Percentiles rank a stretch among this genome's conserved stretches.
phyloP scores from a whole-genome alignment of 2,329 filamentous ascomycete genomes.

The Aspergillus hiratsukae region DNA sequence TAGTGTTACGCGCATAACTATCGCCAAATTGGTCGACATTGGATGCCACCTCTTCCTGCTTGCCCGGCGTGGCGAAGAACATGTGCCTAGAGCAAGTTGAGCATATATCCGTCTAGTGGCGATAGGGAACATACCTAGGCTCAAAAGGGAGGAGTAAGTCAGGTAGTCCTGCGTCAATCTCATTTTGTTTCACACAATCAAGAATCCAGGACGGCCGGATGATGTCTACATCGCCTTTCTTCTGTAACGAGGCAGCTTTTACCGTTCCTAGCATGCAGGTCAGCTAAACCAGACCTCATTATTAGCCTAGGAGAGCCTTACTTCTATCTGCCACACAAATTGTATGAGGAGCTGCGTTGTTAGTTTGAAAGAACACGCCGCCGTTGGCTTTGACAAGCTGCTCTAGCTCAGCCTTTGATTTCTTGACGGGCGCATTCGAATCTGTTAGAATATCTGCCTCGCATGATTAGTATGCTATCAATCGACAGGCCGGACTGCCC shows the following conservation, averaged over 20 bases:
- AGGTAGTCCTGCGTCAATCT: conserved; percentile 49
- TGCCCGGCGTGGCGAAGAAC: conserved; percentile 60
- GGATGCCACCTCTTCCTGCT: conserved; percentile 50
- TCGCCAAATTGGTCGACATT: conserved; percentile 77
- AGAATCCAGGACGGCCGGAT: conserved; percentile 77
- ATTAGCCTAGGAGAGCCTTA: conserved; percentile 17
- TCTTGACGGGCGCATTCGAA: conserved; percentile 63
- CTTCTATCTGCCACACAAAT: conserved; percentile 76
- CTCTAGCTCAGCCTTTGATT: conserved; percentile 74
- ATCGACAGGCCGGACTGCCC: conserved; percentile 1
- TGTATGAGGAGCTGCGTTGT: conserved; percentile 58
- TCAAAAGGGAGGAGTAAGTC: conserved; percentile 63
- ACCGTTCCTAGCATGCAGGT: conserved; percentile 49
- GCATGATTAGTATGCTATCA: conserved; percentile 6
- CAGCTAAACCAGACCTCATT: background rate
- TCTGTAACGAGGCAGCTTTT: conserved; percentile 78
- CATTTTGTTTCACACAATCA: conserved; percentile 66
- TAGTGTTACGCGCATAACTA: conserved; percentile 71
- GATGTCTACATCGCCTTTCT: conserved; percentile 65
- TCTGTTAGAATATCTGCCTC: conserved; percentile 66
- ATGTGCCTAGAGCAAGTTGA: conserved; percentile 55
- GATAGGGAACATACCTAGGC: conserved; percentile 41
- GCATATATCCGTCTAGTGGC: conserved; percentile 13
- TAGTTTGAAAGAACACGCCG: conserved; percentile 71
- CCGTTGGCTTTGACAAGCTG: conserved; percentile 77